Conservation (phyloP, 2,329 filamentous ascomycete species). For the Alternaria longipes region DNA sequence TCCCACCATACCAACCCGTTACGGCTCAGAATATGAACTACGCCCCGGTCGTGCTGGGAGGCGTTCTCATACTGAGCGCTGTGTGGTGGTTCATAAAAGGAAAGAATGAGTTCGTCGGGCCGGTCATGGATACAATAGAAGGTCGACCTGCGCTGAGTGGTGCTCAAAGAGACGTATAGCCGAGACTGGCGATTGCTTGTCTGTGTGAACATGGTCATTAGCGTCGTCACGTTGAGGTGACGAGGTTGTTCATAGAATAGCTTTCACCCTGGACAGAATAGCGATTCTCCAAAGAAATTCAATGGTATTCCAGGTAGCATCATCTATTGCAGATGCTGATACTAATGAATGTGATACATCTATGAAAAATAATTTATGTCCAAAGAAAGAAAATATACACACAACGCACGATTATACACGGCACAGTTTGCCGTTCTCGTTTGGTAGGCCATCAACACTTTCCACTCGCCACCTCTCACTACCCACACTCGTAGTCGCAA, state of each 20-base stretch:
- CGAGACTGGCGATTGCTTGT: not conserved
- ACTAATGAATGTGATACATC: too few species aligned
- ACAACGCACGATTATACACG: slow-evolving; percentile 24
- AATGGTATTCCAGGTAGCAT: not conserved
- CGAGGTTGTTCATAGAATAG: not conserved
- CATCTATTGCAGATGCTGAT: too few species aligned
- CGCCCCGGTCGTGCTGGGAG: slow-evolving; percentile 12
- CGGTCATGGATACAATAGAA: not conserved
- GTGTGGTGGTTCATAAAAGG: not conserved
- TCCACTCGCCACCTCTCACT: slow-evolving; percentile 49
- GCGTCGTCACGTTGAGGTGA: not conserved
- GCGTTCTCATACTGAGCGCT: not conserved
- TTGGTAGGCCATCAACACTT: slow-evolving; percentile 45
- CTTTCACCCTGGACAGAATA: not conserved
- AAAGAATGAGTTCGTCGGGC: not conserved
- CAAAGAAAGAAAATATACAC: not conserved
- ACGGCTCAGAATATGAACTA: slow-evolving; percentile 33
- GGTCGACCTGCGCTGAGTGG: not conserved
- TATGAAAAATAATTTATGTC: not conserved
- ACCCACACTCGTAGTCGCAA: slow-evolving; percentile 43
- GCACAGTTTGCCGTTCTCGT: slow-evolving; percentile 50
- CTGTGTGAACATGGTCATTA: too few species aligned
- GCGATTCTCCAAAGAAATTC: not conserved
- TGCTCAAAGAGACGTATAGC: not conserved
- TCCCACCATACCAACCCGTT: slow-evolving; percentile 29